These are phyloP conservation scores for Stereum hirsutum DNA, from an alignment of 1,284 basidiomycete species.

Conservation along the genomic window DNA sequence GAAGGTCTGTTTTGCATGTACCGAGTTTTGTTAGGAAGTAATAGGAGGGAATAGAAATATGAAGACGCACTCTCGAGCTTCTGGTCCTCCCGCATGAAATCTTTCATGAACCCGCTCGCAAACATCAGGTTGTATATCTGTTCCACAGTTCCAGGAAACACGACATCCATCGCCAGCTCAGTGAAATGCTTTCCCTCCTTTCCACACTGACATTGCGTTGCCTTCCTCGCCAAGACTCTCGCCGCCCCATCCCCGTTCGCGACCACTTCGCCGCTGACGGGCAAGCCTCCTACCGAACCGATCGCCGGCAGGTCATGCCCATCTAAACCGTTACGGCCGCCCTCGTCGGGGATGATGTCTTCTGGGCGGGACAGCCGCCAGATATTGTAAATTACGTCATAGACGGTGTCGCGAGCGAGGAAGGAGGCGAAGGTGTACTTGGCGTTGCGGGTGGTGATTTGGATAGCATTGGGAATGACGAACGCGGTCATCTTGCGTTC, in stretches of 20 bases:
- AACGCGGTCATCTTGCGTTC: constrained; percentile 99
- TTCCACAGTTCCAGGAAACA: constrained; percentile 86
- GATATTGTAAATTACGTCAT: constrained; percentile 93
- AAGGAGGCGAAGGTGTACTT: constrained; percentile 96
- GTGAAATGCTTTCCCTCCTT: constrained; percentile 64
- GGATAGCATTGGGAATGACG: constrained; percentile 97
- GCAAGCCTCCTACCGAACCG: constrained; percentile 5
- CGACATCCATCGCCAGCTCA: constrained; percentile 70
- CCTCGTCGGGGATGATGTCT: constrained; percentile 23
- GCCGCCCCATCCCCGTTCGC: constrained; percentile 8
- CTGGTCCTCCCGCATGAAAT: constrained; percentile 85
- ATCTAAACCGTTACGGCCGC: constrained; percentile 1
- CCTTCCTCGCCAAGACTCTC: constrained; percentile 26
- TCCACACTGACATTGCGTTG: constrained; percentile 73
- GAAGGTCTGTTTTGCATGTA: constrained; percentile 54
- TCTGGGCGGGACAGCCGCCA: constrained; percentile 89
- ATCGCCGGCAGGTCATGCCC: constrained; percentile 8
- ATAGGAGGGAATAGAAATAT: neutral
- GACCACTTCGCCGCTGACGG: constrained; percentile 8
- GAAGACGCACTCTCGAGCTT: constrained; percentile 74
- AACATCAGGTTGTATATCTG: constrained; percentile 96
- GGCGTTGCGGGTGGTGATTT: constrained; percentile 72
- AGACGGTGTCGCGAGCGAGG: constrained; percentile 92
- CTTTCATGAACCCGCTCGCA: constrained; percentile 91
- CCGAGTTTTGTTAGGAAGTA: neutral